A percentile compares a stretch with the other conserved stretches of the same genome.
These are phyloP conservation scores for Trichoderma sp. DNA, from an alignment of 2,329 filamentous ascomycete genomes.

Conservation along the genomic window DNA sequence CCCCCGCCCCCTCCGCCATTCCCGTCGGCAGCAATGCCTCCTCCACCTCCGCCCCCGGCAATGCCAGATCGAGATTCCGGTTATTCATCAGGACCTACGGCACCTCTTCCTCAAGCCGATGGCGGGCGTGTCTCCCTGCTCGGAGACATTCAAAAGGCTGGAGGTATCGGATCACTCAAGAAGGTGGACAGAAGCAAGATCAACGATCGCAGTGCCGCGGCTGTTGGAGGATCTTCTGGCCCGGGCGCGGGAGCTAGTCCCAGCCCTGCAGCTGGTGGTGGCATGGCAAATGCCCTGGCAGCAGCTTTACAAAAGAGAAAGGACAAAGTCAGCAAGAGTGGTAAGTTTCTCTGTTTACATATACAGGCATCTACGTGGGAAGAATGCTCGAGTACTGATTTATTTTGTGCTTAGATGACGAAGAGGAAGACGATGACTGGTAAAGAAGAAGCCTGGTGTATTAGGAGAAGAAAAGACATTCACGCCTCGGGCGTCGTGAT, in stretches of 20 bases:
- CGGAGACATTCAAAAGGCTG: slow-evolving; percentile 68
- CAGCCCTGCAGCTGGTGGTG: slow-evolving; percentile 52
- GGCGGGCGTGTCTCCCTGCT: slow-evolving; percentile 58
- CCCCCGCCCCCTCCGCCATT: slow-evolving; percentile 40
- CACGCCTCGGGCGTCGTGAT: not conserved
- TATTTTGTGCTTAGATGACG: slow-evolving; percentile 57
- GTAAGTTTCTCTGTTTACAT: slow-evolving; percentile 60
- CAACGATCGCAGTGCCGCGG: slow-evolving; percentile 65
- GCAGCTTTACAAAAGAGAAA: slow-evolving; percentile 78
- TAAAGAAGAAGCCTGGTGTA: slow-evolving; percentile 24
- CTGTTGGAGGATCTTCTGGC: slow-evolving; percentile 52
- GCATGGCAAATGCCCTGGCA: slow-evolving; percentile 79
- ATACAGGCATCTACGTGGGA: not conserved
- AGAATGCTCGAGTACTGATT: not conserved
- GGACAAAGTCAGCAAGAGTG: slow-evolving; percentile 90
- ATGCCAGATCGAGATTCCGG: slow-evolving; percentile 57
- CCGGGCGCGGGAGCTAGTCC: slow-evolving; percentile 50
- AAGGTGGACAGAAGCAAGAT: slow-evolving; percentile 72
- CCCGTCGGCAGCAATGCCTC: slow-evolving; percentile 33
- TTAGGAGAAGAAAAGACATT: not conserved
- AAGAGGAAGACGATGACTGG: slow-evolving; percentile 75
- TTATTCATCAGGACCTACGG: slow-evolving; percentile 53
- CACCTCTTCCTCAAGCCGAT: slow-evolving; percentile 40
- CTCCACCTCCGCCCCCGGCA: slow-evolving; percentile 42
- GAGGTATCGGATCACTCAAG: slow-evolving; percentile 65